phyloP scores from a whole-genome alignment of 169 alveolate species.

The Nephromyces sp. region DNA sequence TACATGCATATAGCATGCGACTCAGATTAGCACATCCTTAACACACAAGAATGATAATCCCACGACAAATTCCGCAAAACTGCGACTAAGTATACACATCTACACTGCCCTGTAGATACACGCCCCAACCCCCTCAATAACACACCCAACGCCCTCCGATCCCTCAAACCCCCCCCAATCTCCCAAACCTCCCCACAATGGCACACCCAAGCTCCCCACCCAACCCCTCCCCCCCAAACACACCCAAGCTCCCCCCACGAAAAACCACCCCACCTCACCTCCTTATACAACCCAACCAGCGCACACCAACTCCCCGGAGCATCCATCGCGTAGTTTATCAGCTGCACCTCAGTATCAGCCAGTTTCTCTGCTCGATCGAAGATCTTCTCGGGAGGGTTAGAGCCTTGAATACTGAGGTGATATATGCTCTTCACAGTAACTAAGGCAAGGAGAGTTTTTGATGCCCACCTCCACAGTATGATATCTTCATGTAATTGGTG shows the following conservation, averaged over 20 bases:
- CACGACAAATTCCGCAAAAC: no score
- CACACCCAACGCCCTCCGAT: no score
- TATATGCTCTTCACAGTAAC: constrained; percentile 79
- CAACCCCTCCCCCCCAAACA: constrained; percentile 63
- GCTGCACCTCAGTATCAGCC: constrained; percentile 73
- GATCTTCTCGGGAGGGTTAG: constrained; percentile 53
- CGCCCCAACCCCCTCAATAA: no score
- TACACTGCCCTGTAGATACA: no score
- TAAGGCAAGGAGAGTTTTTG: constrained; percentile 71
- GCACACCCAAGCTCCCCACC: no score
- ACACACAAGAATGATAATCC: no score
- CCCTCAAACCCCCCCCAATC: no score
- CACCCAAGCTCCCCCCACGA: constrained; percentile 32
- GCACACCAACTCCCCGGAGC: constrained; percentile 78
- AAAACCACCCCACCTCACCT: constrained; percentile 14
- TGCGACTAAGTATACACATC: no score
- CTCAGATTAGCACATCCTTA: no score
- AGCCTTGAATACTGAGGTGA: constrained; percentile 67
- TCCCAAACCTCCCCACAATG: no score
- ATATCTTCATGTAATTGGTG: constrained; percentile 75
- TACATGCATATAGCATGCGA: no score
- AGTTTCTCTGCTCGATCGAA: constrained; percentile 77
- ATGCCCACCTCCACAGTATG: constrained; percentile 87
- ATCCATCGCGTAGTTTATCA: constrained; percentile 52
- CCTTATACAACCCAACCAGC: constrained; percentile 78